phyloP scores from a whole-genome alignment of 2,329 filamentous ascomycete species.

The Xylariales sp. region DNA sequence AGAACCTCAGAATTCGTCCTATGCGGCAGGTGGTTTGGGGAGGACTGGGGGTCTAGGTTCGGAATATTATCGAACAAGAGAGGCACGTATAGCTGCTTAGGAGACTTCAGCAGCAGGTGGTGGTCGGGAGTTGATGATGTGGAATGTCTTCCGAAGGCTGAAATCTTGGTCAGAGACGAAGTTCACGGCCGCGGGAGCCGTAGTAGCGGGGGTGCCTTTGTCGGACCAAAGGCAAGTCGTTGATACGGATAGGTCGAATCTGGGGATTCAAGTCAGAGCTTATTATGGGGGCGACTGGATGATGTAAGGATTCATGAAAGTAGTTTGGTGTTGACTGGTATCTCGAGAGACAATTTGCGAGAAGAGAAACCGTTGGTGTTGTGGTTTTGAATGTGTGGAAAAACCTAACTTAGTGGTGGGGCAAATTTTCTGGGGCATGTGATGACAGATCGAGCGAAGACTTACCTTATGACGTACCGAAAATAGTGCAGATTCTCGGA shows the following conservation, averaged over 20 bases:
- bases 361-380: conserved; percentile 2
- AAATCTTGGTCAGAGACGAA: conserved; percentile 67
- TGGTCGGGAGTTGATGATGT: conserved; percentile 63
- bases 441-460: too few relatives aligned
- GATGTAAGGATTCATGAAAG: not conserved
- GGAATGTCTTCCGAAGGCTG: conserved; percentile 58
- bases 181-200: conserved; percentile 59
- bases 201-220: conserved; percentile 58
- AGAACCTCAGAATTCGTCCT: conserved; percentile 96
- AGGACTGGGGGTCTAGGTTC: conserved; percentile 48
- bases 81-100: conserved; percentile 44
- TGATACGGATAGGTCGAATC: not conserved
- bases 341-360: conserved; percentile 2
- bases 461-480: conserved; percentile 10
- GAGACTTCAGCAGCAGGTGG: conserved; percentile 49
- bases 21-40: conserved; percentile 88
- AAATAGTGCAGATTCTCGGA: conserved; percentile 1
- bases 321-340: too few relatives aligned
- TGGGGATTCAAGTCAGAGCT: not conserved
- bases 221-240: conserved; percentile 57
- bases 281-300: too few relatives aligned
- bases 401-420: conserved; percentile 6
- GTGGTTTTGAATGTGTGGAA: conserved; percentile 1
- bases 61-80: conserved; percentile 46
- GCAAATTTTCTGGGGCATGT: conserved; percentile 8